Percentiles rank a stretch among this genome's conserved stretches.
phyloP scores from a whole-genome alignment of 176 grass and related monocot species.

The Melocanna baccifera region DNA sequence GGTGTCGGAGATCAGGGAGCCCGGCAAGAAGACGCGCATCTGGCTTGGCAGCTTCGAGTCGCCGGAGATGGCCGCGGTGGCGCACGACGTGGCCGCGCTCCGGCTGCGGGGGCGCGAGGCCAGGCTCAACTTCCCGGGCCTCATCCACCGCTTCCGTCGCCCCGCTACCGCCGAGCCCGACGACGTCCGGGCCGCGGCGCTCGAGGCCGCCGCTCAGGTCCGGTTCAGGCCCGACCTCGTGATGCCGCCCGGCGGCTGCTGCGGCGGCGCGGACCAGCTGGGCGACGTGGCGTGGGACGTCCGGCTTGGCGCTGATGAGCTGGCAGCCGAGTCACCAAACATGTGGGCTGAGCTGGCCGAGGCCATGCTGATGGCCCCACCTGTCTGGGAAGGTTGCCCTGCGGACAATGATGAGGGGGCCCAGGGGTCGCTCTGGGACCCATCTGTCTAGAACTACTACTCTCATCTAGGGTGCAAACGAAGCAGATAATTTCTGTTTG shows the following conservation, averaged over 20 bases:
- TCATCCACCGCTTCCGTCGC: slow-evolving; percentile 54
- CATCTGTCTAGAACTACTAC: slow-evolving; percentile 42
- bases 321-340: slow-evolving; percentile 55
- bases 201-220: slow-evolving; percentile 60
- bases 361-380: slow-evolving; percentile 81
- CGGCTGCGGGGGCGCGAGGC: slow-evolving; percentile 62
- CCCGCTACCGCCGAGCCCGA: slow-evolving; percentile 64
- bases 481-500: too few species aligned
- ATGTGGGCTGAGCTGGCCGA: slow-evolving; percentile 90
- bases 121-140: slow-evolving; percentile 67
- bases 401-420: slow-evolving; percentile 67
- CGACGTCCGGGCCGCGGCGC: slow-evolving; percentile 76
- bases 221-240: slow-evolving; percentile 47
- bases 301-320: slow-evolving; percentile 42
- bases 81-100: slow-evolving; percentile 84
- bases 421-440: slow-evolving; percentile 68
- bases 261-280: not conserved
- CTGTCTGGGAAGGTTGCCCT: slow-evolving; percentile 46
- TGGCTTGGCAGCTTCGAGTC: slow-evolving; percentile 98
- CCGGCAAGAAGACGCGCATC: slow-evolving; percentile 93
- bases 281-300: slow-evolving; percentile 26
- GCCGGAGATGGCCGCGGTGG: slow-evolving; percentile 85
- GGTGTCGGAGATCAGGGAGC: slow-evolving; percentile 97
- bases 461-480: too few species aligned
- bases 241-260: slow-evolving; percentile 1